Evolutionary conservation across 2,329 filamentous ascomycete genomes (phyloP), one percentile per base, ranked within the genome.

Genomic region (Ophioceras dolichostomum): DNA sequence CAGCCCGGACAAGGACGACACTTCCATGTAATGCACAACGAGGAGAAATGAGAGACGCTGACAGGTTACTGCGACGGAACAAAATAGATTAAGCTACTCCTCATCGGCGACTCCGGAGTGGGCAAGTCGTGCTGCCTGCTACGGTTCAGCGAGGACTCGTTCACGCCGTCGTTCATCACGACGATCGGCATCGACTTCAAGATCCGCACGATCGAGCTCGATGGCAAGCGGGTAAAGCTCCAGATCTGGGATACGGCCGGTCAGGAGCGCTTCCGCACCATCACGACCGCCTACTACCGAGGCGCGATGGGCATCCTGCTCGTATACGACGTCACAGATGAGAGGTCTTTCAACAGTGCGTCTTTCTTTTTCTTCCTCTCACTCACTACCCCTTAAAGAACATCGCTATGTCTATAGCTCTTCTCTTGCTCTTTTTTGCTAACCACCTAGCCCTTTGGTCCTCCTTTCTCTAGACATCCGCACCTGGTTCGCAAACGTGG

Each of bases 171-270:
- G 51, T 95, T 94, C 72, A 95, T 95, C 70, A 94, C 88, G 45
- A 98, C 91, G 45, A 98, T 98, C 64, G 91, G 91, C 50, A 96
- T 98, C 68, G 91, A 98, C 67, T 98, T 98, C 72, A 98, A 98
- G 75, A 98, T 98, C 59, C 78, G 91, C 49, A 98, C 91, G 47
- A 98, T 98, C 66, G 91, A 98, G 67, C 73, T 98, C 50, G 91
- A 98, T 65, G 89, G 89, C 59, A 98, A 98, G 76, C 77, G 89
- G 45, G 91, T 98, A 54, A 98, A 98, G 73, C 68, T 98, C 58
- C 91, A 98, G 70, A 98, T 98, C 65, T 98, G 91, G 91, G 91
- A 98, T 58, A 98, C 91, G 19, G 91, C 91, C 38, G 91, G 91
- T 39, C 91, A 98, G 64, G 91, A 98, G 67, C 83, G 91, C 44